Evolutionary conservation across 441 rosid species (phyloP).

Genomic region (Biscutella laevigata): DNA sequence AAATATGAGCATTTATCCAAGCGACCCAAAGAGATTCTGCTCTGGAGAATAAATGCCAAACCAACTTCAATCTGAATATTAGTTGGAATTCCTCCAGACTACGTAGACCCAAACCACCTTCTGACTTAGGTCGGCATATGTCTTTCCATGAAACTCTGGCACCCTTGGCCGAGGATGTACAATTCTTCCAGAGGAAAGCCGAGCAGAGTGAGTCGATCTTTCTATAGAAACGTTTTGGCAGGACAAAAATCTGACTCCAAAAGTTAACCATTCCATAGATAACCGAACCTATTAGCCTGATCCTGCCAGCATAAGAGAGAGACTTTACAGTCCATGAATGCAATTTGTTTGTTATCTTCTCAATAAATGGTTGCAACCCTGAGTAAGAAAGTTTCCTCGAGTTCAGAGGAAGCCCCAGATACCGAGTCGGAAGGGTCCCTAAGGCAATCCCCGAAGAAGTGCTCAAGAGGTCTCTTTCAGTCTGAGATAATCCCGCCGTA

Average conservation of each 20-base stretch:
- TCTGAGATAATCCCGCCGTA: background rate
- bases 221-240: background rate
- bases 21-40: too few species aligned
- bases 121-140: background rate
- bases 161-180: accelerated
- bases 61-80: too few species aligned
- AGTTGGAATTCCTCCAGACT: background rate
- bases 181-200: background rate
- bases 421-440: too few species aligned
- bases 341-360: background rate
- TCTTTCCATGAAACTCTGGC: background rate
- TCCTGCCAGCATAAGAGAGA: background rate
- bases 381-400: too few species aligned
- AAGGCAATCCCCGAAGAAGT: background rate
- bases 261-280: background rate
- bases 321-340: background rate
- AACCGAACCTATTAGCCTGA: background rate
- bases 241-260: background rate
- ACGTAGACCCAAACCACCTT: background rate
- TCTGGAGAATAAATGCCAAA: too few species aligned
- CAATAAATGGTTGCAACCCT: background rate
- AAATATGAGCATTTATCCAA: too few species aligned
- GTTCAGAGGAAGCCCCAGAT: too few species aligned
- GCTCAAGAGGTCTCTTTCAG: background rate
- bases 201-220: background rate